Percentiles rank a stretch among this genome's conserved stretches.
Evolutionary conservation across 331 rosid species (phyloP).

Genomic region (Cydonia oblonga): DNA sequence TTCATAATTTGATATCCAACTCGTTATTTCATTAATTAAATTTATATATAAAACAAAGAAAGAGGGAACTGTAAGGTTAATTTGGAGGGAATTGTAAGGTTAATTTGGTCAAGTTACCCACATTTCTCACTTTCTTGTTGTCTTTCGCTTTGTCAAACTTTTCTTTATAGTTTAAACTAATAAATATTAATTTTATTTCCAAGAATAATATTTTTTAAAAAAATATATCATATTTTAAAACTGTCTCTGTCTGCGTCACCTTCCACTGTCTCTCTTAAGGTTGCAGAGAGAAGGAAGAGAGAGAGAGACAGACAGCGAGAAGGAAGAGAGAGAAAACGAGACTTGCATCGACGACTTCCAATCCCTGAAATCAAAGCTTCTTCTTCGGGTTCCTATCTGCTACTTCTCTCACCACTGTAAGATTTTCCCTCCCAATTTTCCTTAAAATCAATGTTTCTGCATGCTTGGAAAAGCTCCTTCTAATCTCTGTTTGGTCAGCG

Average conservation of each 20-base stretch:
- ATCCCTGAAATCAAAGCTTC: slow-evolving; percentile 19
- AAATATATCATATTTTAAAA: neutral
- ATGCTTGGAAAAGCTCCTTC: neutral
- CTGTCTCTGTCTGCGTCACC: slow-evolving; percentile 16
- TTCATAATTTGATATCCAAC: too few species aligned
- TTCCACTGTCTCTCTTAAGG: slow-evolving; percentile 49
- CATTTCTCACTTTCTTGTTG: neutral
- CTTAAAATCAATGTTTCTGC: neutral
- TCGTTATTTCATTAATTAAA: too few species aligned
- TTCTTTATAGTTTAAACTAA: neutral
- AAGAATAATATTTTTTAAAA: too few species aligned
- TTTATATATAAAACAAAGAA: too few species aligned
- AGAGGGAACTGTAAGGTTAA: neutral
- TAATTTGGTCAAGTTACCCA: slow-evolving; percentile 18
- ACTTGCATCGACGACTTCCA: slow-evolving; percentile 29
- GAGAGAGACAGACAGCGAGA: neutral
- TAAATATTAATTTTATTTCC: neutral
- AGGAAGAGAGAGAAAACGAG: slow-evolving; percentile 9
- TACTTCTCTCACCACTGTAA: slow-evolving; percentile 15
- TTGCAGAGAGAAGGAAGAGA: slow-evolving; percentile 19
- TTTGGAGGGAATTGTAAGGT: slow-evolving; percentile 7
- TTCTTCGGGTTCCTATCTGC: slow-evolving; percentile 1
- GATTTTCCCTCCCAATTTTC: slow-evolving; percentile 12
- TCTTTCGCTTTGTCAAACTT: too few species aligned
- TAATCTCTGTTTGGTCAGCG: slow-evolving; percentile 14